phyloP scores from a whole-genome alignment of 129 eudicot genomes.

The Centella asiatica region DNA sequence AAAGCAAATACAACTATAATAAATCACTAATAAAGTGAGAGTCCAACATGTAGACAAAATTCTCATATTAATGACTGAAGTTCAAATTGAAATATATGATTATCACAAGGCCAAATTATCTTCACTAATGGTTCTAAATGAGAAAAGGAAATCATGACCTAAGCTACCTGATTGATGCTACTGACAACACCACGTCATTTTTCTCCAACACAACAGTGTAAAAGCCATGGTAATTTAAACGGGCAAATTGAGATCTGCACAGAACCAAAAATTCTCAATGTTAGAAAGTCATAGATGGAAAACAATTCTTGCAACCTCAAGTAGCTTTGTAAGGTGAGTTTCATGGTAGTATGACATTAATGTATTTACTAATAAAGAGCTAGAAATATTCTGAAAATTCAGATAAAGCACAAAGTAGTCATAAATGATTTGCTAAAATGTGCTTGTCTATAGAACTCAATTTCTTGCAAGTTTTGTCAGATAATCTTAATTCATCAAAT shows the following conservation, averaged over 20 bases:
- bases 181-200: conserved; percentile 60
- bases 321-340: too few species aligned
- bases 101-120: too few species aligned
- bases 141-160: not conserved
- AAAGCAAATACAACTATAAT: too few species aligned
- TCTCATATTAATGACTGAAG: not conserved
- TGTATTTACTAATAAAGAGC: not conserved
- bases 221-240: conserved; percentile 72
- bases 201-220: conserved; percentile 80
- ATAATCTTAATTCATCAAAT: not conserved
- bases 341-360: too few species aligned
- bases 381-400: not conserved
- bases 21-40: not conserved
- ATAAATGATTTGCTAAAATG: not conserved
- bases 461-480: not conserved
- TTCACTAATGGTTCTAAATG: not conserved
- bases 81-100: not conserved
- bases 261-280: conserved; percentile 1
- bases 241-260: conserved; percentile 73
- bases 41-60: not conserved
- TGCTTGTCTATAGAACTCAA: not conserved
- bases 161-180: conserved; percentile 82
- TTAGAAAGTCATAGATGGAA: not conserved
- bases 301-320: not conserved
- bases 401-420: not conserved